Base-by-base conservation (phyloP, 306 rosid species). In the Castanea mollissima region DNA sequence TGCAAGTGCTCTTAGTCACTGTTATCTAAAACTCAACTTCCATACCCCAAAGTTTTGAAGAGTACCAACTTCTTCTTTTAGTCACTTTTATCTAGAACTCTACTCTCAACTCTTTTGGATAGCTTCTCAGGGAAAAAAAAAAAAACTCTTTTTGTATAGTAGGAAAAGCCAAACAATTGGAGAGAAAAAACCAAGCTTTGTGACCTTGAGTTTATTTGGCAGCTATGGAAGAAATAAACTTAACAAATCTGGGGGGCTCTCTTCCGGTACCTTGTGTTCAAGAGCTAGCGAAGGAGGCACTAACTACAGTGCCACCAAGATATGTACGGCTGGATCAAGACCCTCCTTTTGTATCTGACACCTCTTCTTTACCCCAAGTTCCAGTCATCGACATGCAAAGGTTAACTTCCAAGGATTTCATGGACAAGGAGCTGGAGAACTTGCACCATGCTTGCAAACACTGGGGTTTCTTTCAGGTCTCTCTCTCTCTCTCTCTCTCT, bases 401-500 rank as follows among this genome's bases (percentile, higher is more conserved):
- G 65, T 72, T 88, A 55, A 54, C 77, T 20, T 74, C 73, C 11
- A 31, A 75, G 49, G 74, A 82, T 49, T 15, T 49, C 16, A 49
- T 74, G 77, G 78, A 55, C 4, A 27, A 75, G 65, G 88, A 88
- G 73, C 35, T 89, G 38, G 69, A 82, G 63, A 84, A 74, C 29
- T 31, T 88, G 6, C 76, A 86, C 67, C 1, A 49, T 80, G 88
- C 92, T 14, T 86, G 90, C 83, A 80, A 78, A 84, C 76, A 86
- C 4, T 86, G 92, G 92, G 90, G 92, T 41, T 89, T 88, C 81
- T 88, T 86, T 16, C 90, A 86, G 87, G 90, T 49, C 14, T 3
- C 4, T 49, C 14, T 11, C 20, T 11, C 20, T 55, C 6, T 18
- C 1, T 55, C 20, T 55, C 20, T 18, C 59, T 4, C 11, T 6